These are phyloP conservation scores for Rhodamnia argentea DNA, from an alignment of 345 rosid species.

Conservation along the genomic window DNA sequence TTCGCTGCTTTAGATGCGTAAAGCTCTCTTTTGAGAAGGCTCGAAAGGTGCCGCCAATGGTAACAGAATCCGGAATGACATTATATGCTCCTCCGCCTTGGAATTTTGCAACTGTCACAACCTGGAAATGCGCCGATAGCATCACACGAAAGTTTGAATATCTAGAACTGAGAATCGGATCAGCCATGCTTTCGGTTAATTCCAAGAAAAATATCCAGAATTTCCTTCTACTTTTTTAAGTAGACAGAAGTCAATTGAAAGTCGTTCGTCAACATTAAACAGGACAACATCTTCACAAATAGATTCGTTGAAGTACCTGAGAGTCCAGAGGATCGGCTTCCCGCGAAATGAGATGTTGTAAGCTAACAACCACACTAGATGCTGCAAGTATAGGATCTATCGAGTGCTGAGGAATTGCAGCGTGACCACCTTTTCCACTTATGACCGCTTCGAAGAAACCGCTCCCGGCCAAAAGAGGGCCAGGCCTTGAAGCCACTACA, in stretches of 20 bases:
- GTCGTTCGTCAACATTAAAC: neutral
- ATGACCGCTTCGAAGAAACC: slow-evolving; percentile 78
- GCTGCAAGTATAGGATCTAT: slow-evolving; percentile 80
- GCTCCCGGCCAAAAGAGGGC: slow-evolving; percentile 62
- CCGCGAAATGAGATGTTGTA: slow-evolving; percentile 83
- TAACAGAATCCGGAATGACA: slow-evolving; percentile 76
- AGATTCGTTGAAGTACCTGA: slow-evolving; percentile 33
- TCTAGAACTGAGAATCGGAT: neutral
- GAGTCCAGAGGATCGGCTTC: slow-evolving; percentile 92
- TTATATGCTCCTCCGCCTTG: slow-evolving; percentile 70
- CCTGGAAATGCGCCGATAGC: slow-evolving; percentile 22
- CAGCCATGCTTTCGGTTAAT: neutral
- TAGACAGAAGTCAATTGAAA: neutral
- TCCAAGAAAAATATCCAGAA: neutral
- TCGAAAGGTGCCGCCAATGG: slow-evolving; percentile 74
- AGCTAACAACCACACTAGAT: slow-evolving; percentile 69
- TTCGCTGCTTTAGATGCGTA: slow-evolving; percentile 45
- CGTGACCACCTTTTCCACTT: slow-evolving; percentile 76
- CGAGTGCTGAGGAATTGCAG: slow-evolving; percentile 76
- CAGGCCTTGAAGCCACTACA: slow-evolving; percentile 48
- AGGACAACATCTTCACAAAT: neutral
- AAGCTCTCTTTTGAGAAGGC: slow-evolving; percentile 59
- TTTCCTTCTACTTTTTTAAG: neutral
- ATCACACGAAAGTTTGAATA: neutral
- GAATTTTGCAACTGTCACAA: slow-evolving; percentile 59